Percentiles rank a stretch among this genome's conserved stretches.
Conservation (phyloP, 2,329 filamentous ascomycete genomes). For the Pseudonectria foliicola region DNA sequence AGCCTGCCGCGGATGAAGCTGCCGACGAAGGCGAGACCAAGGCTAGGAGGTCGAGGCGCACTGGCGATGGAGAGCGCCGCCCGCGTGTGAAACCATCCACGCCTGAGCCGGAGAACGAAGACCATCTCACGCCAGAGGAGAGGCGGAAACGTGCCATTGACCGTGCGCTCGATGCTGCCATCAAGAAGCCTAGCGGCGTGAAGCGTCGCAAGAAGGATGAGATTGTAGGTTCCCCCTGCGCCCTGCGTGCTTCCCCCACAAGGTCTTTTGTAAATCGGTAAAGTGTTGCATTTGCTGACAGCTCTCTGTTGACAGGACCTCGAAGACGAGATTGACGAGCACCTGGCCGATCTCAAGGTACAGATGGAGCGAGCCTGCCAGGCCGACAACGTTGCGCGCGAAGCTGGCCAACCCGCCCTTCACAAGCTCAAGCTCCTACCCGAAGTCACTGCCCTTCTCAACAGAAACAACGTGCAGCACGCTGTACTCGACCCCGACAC, state of each 20-base stretch:
- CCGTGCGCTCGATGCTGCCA: constrained; percentile 76
- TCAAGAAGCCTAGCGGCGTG: constrained; percentile 63
- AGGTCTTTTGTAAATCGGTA: background rate
- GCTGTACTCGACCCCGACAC: constrained; percentile 89
- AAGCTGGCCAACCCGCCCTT: constrained; percentile 71
- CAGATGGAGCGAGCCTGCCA: constrained; percentile 88
- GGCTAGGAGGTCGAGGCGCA: constrained; percentile 41
- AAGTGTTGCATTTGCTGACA: constrained; percentile 13
- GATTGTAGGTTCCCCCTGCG: constrained; percentile 52
- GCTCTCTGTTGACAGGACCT: constrained; percentile 55
- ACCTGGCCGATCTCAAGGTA: constrained; percentile 79
- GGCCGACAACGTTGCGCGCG: constrained; percentile 75
- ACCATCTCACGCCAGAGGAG: constrained; percentile 76
- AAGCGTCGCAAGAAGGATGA: constrained; percentile 80
- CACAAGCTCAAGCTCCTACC: constrained; percentile 93
- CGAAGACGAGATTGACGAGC: constrained; percentile 81
- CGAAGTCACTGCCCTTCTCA: constrained; percentile 80
- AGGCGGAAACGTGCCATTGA: constrained; percentile 77
- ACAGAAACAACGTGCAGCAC: constrained; percentile 78
- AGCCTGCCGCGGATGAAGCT: constrained; percentile 41
- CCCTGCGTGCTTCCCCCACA: background rate
- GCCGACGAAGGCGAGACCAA: constrained; percentile 38
- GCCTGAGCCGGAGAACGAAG: constrained; percentile 63
- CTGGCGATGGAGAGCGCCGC: constrained; percentile 41
- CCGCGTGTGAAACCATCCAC: constrained; percentile 36